These are phyloP conservation scores for Hemerocallis citrina DNA, from an alignment of 106 monocot genomes.

Conservation along the genomic window DNA sequence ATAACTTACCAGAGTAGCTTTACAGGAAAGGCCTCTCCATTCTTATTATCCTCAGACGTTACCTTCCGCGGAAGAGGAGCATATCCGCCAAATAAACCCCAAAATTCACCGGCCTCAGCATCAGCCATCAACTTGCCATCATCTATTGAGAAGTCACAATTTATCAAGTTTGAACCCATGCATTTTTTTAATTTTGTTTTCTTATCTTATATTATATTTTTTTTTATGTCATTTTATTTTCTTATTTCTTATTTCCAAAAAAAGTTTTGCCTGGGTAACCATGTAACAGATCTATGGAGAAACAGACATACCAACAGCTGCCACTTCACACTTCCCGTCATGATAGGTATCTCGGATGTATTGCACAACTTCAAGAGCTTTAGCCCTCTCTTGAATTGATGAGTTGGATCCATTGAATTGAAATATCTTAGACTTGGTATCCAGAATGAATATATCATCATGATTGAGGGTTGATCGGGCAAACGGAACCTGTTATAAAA, in stretches of 20 bases:
- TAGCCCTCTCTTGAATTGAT: conserved; percentile 44
- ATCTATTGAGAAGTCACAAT: conserved; percentile 31
- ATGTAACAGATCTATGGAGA: background rate
- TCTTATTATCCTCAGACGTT: conserved; percentile 35
- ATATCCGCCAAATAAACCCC: conserved; percentile 94
- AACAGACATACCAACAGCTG: conserved; percentile 20
- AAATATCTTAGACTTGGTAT: conserved; percentile 36
- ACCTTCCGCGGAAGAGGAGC: conserved; percentile 84
- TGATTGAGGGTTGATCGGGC: conserved; percentile 32
- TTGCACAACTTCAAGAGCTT: conserved; percentile 40
- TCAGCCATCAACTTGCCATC: conserved; percentile 96
- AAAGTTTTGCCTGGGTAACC: background rate
- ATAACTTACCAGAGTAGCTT: conserved; percentile 56
- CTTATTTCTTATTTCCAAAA: too few relatives aligned
- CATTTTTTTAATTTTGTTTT: background rate
- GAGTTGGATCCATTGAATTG: conserved; percentile 44
- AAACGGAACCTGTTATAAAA: conserved; percentile 27
- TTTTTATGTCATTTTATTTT: too few relatives aligned
- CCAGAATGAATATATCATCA: conserved; percentile 37
- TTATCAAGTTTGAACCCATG: background rate
- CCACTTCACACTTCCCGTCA: conserved; percentile 30
- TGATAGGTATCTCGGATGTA: conserved; percentile 31
- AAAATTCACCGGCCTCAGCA: conserved; percentile 89
- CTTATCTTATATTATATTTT: too few relatives aligned
- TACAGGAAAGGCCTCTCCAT: conserved; percentile 15